phyloP scores from a whole-genome alignment of 2,329 filamentous ascomycete species.

The Fusarium keratoplasticum region DNA sequence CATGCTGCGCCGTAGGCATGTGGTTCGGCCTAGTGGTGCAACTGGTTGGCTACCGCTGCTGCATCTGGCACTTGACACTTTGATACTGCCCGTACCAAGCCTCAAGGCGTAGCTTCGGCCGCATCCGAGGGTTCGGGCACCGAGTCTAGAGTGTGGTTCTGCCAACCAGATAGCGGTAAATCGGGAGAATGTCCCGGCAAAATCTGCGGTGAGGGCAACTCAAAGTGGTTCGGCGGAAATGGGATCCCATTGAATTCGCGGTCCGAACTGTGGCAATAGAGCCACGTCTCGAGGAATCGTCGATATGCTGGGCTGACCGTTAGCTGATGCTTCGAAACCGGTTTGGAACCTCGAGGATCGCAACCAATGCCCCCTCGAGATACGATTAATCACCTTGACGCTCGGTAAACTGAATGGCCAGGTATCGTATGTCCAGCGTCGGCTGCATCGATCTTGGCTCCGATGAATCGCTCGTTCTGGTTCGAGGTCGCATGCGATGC shows the following conservation, averaged over 20 bases:
- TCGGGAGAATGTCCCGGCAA: conserved; percentile 46
- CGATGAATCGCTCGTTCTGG: conserved; percentile 46
- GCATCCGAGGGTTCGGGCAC: conserved; percentile 42
- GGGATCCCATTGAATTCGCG: conserved; percentile 59
- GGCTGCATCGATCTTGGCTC: conserved; percentile 41
- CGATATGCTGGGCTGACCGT: conserved; percentile 50
- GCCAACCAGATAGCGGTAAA: conserved; percentile 42
- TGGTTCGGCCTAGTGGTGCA: conserved; percentile 38
- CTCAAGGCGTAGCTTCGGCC: conserved; percentile 41
- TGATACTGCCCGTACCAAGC: not conserved
- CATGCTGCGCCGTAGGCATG: conserved; percentile 36
- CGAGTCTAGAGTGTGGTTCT: conserved; percentile 38
- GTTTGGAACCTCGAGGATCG: conserved; percentile 8
- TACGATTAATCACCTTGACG: conserved; percentile 53
- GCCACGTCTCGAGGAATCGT: conserved; percentile 60
- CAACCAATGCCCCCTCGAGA: conserved; percentile 8
- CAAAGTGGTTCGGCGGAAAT: conserved; percentile 59
- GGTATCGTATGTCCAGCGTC: conserved; percentile 58
- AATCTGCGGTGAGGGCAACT: conserved; percentile 62
- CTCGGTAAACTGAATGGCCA: conserved; percentile 63
- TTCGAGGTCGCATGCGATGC: conserved; percentile 55
- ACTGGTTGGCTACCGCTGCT: conserved; percentile 30
- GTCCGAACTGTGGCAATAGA: conserved; percentile 59
- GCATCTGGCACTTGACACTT: conserved; percentile 14
- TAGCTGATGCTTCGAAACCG: conserved; percentile 36